A percentile compares a stretch with the other conserved stretches of the same genome.
Conservation (phyloP, 768 basidiomycete species). For the Crepidotus variabilis region DNA sequence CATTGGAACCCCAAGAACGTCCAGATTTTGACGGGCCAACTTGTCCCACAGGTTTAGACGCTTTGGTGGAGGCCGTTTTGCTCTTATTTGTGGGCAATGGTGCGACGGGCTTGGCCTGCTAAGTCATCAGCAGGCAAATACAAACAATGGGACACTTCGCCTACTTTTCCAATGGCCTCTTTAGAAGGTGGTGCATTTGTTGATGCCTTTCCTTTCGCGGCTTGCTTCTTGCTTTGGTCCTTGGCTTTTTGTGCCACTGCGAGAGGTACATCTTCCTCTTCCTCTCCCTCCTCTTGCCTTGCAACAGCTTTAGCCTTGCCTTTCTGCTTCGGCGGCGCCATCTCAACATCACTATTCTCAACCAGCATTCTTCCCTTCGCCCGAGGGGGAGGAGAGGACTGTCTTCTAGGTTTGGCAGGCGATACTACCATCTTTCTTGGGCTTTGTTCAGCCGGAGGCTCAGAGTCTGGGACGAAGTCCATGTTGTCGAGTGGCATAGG, state of each 20-base stretch:
- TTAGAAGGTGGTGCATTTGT: not conserved
- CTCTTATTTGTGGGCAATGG: not conserved
- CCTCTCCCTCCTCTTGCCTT: slow-evolving; percentile 4
- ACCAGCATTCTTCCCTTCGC: not conserved
- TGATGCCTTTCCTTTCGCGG: not conserved
- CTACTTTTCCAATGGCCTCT: not conserved
- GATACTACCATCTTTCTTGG: slow-evolving; percentile 1
- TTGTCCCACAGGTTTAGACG: slow-evolving; percentile 6
- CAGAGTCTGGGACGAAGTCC: slow-evolving; percentile 64
- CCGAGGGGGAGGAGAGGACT: not conserved
- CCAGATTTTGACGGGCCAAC: slow-evolving; percentile 1
- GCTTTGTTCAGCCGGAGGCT: slow-evolving; percentile 37
- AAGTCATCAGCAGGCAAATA: not conserved
- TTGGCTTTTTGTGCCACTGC: slow-evolving; percentile 6
- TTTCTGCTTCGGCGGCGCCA: slow-evolving; percentile 2
- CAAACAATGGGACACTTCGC: not conserved
- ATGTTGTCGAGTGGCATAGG: slow-evolving; percentile 24
- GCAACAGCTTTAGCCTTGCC: not conserved
- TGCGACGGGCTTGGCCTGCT: slow-evolving; percentile 2
- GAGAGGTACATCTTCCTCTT: slow-evolving; percentile 12
- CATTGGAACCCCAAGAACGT: slow-evolving; percentile 30
- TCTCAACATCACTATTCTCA: not conserved
- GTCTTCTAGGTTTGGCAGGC: not conserved
- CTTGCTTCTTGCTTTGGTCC: not conserved
- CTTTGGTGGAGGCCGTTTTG: not conserved